Percentiles rank a stretch among this genome's conserved stretches.
phyloP scores from a whole-genome alignment of 371 early-diverging fungal species.

The Racocetra persica region DNA sequence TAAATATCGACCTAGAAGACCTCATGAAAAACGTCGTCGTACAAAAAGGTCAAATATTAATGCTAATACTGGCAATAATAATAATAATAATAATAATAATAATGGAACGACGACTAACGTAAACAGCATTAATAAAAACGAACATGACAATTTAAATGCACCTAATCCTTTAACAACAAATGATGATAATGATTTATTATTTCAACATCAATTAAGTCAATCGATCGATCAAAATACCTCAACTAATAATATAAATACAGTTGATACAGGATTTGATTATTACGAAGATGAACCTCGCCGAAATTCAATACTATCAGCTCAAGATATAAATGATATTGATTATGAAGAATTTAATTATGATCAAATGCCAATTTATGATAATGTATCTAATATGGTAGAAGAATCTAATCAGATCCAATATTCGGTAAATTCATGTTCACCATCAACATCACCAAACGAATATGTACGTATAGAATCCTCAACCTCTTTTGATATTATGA shows the following conservation, averaged over 20 bases:
- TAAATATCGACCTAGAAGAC: slow-evolving; percentile 42
- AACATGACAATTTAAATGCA: not conserved
- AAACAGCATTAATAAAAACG: not conserved
- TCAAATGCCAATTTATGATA: not conserved
- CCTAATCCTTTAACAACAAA: not conserved
- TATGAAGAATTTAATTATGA: slow-evolving; percentile 5
- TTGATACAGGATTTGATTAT: not conserved
- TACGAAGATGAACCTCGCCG: slow-evolving; percentile 19
- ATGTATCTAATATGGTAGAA: not conserved
- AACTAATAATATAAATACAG: not conserved
- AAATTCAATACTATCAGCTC: slow-evolving; percentile 14
- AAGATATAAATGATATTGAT: slow-evolving; percentile 3
- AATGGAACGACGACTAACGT: not conserved
- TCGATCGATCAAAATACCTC: not conserved
- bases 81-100: not conserved
- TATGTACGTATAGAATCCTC: slow-evolving; percentile 5
- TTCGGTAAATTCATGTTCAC: not conserved
- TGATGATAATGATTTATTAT: not conserved
- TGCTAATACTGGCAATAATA: not conserved
- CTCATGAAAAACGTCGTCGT: slow-evolving; percentile 42
- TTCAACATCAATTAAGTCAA: not conserved
- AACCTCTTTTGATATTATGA: not conserved
- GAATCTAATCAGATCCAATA: not conserved
- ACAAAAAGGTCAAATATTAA: slow-evolving; percentile 26
- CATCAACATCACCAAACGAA: not conserved